Conservation (phyloP, 2,329 filamentous ascomycete species). For the Aspergillus felis region DNA sequence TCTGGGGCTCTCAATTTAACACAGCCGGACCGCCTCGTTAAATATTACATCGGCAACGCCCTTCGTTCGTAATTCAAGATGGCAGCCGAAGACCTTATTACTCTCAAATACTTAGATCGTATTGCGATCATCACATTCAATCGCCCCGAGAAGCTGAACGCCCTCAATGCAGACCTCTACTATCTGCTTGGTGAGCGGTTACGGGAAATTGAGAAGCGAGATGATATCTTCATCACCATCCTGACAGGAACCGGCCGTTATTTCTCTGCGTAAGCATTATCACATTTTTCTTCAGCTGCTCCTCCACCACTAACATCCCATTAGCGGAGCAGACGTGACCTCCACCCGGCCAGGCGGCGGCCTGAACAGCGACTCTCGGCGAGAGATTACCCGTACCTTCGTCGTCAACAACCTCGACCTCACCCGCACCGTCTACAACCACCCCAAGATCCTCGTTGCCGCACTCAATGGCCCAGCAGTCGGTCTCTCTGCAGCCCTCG, state of each 20-base stretch:
- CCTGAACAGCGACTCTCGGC: conserved; percentile 41
- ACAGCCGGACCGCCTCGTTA: not conserved
- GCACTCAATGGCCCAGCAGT: conserved; percentile 90
- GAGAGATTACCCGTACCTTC: conserved; percentile 67
- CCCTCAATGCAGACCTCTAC: conserved; percentile 68
- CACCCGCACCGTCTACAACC: conserved; percentile 84
- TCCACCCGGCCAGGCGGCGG: conserved; percentile 46
- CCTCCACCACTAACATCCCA: not conserved
- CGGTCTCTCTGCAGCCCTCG: conserved; percentile 79
- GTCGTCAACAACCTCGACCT: conserved; percentile 84
- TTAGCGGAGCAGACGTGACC: conserved; percentile 74
- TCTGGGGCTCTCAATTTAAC: not conserved
- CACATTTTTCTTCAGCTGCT: not conserved
- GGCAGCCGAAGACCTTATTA: conserved; percentile 46
- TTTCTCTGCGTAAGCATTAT: conserved; percentile 74
- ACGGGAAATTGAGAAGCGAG: conserved; percentile 70
- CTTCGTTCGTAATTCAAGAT: conserved; percentile 11
- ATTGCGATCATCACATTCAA: conserved; percentile 84
- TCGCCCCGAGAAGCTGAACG: conserved; percentile 82
- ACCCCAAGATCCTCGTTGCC: conserved; percentile 88
- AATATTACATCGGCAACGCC: not conserved
- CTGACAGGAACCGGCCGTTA: conserved; percentile 73
- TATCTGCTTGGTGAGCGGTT: conserved; percentile 70
- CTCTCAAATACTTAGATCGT: conserved; percentile 62
- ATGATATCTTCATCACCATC: conserved; percentile 81